Percentiles rank a stretch among this genome's conserved stretches.
Evolutionary conservation across 768 basidiomycete species (phyloP).

Genomic region (Podaxis pistillaris): DNA sequence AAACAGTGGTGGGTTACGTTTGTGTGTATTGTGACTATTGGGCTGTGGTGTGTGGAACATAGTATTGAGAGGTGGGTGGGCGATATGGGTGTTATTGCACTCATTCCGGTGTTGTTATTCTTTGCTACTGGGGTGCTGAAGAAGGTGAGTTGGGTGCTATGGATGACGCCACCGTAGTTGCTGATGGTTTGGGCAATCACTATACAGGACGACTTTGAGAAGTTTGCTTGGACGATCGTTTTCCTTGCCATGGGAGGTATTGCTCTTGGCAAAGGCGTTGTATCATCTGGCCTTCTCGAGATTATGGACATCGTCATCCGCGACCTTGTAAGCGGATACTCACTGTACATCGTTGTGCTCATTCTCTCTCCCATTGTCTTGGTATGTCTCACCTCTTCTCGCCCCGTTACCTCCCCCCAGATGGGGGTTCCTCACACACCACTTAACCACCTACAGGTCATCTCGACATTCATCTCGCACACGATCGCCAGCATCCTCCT

Average conservation of each 20-base stretch:
- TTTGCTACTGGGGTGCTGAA: constrained; percentile 92
- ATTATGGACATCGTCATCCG: constrained; percentile 69
- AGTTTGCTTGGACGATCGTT: constrained; percentile 92
- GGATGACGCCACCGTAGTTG: neutral
- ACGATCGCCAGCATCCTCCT: constrained; percentile 95
- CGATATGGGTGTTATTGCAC: constrained; percentile 97
- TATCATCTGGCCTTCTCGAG: constrained; percentile 82
- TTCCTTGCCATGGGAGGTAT: constrained; percentile 99
- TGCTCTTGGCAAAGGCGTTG: constrained; percentile 91
- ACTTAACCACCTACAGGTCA: constrained; percentile 51
- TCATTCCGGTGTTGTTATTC: constrained; percentile 90
- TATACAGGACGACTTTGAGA: constrained; percentile 87
- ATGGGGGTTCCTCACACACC: neutral
- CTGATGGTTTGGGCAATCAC: neutral
- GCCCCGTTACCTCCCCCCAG: neutral
- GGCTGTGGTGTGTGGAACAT: constrained; percentile 87
- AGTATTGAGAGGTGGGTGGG: constrained; percentile 74
- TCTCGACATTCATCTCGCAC: constrained; percentile 96
- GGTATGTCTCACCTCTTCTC: constrained; percentile 39
- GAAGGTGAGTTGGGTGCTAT: constrained; percentile 54
- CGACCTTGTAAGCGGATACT: constrained; percentile 55
- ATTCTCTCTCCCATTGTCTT: constrained; percentile 69
- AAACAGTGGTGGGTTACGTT: constrained; percentile 91
- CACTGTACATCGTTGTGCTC: constrained; percentile 68
- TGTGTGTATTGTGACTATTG: constrained; percentile 83